Percentiles rank a stretch among this genome's conserved stretches.
Evolutionary conservation across 1,284 basidiomycete species (phyloP).

Genomic region (Heterobasidion occidentale): DNA sequence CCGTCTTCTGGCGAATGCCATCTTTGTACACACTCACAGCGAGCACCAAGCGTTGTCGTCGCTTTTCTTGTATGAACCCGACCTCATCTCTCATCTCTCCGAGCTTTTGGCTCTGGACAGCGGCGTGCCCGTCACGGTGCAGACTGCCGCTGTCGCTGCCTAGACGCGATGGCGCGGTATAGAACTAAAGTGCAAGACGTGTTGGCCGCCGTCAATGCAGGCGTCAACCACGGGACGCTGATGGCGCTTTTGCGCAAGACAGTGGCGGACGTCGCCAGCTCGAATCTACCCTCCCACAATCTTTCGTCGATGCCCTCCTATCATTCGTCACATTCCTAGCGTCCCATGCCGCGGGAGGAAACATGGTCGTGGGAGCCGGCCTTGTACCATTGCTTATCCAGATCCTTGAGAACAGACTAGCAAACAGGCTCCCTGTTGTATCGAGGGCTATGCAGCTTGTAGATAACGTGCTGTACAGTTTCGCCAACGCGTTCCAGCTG

Average conservation of each 20-base stretch:
- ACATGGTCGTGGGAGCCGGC: constrained; percentile 97
- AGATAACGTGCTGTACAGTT: constrained; percentile 89
- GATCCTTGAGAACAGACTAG: constrained; percentile 71
- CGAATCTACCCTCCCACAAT: constrained; percentile 65
- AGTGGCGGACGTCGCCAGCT: constrained; percentile 59
- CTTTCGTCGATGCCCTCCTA: constrained; percentile 82
- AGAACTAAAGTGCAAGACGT: constrained; percentile 82
- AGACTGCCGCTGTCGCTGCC: constrained; percentile 82
- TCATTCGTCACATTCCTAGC: constrained; percentile 86
- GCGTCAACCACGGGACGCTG: constrained; percentile 92
- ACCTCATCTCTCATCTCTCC: constrained; percentile 81
- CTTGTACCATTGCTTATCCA: constrained; percentile 86
- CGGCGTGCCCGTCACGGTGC: constrained; percentile 59
- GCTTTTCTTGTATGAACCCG: constrained; percentile 92
- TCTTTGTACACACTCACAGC: constrained; percentile 78
- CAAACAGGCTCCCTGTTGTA: constrained; percentile 61
- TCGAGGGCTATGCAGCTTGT: constrained; percentile 90
- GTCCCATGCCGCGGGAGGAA: constrained; percentile 77
- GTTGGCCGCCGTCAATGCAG: constrained; percentile 86
- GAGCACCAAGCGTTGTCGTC: constrained; percentile 77
- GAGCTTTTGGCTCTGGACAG: constrained; percentile 81
- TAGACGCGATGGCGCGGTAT: constrained; percentile 88
- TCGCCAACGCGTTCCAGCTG: constrained; percentile 80
- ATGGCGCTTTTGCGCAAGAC: constrained; percentile 84
- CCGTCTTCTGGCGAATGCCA: constrained; percentile 83